These are phyloP conservation scores for Paralagenidium karlingii DNA, from an alignment of 352 stramenopile genomes.

Conservation along the genomic window DNA sequence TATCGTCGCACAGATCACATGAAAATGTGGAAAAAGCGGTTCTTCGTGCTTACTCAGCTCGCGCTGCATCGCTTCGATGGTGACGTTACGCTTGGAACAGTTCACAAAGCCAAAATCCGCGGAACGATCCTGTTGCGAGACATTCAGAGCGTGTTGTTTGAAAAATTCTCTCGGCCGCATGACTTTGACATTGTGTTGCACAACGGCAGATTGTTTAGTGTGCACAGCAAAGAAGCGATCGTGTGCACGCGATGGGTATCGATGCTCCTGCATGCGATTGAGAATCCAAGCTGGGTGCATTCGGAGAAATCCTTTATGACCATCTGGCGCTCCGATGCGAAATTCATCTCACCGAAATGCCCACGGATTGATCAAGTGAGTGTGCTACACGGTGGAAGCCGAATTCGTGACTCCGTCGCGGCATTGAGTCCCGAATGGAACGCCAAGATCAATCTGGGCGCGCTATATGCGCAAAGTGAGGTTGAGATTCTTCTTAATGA, in stretches of 20 bases:
- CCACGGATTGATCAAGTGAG: conserved; percentile 13
- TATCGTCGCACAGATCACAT: conserved; percentile 15
- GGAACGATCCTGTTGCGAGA: conserved; percentile 15
- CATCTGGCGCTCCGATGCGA: conserved; percentile 19
- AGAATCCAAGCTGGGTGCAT: conserved; percentile 26
- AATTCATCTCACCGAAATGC: conserved; percentile 18
- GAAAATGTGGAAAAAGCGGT: conserved; percentile 24
- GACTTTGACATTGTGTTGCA: conserved; percentile 21
- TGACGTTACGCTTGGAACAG: conserved; percentile 9
- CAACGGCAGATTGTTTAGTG: conserved; percentile 13
- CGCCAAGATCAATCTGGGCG: conserved; percentile 17
- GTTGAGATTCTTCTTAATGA: conserved; percentile 13
- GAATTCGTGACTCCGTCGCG: too few species aligned
- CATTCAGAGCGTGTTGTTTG: conserved; percentile 17
- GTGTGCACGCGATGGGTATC: conserved; percentile 23
- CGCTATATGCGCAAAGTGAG: conserved; percentile 5
- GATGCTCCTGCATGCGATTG: conserved; percentile 19
- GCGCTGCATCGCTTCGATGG: conserved; percentile 21
- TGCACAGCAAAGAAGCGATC: conserved; percentile 16
- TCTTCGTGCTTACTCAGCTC: conserved; percentile 29
- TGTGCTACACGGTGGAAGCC: too few species aligned
- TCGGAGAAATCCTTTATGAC: conserved; percentile 13
- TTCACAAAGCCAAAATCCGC: conserved; percentile 8
- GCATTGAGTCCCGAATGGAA: conserved; percentile 10
- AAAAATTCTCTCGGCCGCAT: conserved; percentile 20